phyloP scores from a whole-genome alignment of 805 yeast genomes.

The Saccharomycopsis selenospora region DNA sequence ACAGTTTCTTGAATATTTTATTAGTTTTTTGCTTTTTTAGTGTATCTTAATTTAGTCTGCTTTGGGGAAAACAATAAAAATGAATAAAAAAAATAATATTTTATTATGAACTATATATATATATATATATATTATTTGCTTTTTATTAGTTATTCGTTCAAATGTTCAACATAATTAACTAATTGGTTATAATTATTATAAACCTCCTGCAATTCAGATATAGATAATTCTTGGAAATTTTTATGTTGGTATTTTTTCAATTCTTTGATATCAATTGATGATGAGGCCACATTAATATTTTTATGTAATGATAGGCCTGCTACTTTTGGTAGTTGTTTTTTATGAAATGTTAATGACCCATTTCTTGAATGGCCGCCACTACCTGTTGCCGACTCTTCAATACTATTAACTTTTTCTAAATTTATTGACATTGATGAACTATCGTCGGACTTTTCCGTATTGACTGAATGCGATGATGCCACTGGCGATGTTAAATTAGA shows the following conservation, averaged over 20 bases:
- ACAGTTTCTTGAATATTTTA: no score
- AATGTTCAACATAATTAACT: neutral
- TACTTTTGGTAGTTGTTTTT: neutral
- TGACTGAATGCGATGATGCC: conserved; percentile 3
- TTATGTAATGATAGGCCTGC: neutral
- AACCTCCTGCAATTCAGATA: conserved; percentile 16
- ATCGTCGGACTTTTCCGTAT: conserved; percentile 4
- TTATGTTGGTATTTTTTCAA: conserved; percentile 10
- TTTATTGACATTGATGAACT: neutral
- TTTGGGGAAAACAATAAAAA: no score
- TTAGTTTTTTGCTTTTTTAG: no score
- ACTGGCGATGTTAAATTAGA: neutral
- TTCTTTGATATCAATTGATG: neutral
- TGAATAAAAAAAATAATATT: no score
- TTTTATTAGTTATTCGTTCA: neutral
- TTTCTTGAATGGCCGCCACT: neutral
- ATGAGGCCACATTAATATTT: neutral
- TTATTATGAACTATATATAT: no score
- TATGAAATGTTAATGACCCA: neutral
- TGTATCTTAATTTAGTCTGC: no score
- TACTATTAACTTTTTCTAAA: no score
- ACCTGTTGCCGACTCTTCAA: neutral
- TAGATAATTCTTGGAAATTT: conserved; percentile 13
- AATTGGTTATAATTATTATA: conserved; percentile 13
- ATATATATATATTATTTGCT: no score